A percentile compares a stretch with the other conserved stretches of the same genome.
Conservation (phyloP, 2,329 filamentous ascomycete genomes). For the Lizonia empirigonia region DNA sequence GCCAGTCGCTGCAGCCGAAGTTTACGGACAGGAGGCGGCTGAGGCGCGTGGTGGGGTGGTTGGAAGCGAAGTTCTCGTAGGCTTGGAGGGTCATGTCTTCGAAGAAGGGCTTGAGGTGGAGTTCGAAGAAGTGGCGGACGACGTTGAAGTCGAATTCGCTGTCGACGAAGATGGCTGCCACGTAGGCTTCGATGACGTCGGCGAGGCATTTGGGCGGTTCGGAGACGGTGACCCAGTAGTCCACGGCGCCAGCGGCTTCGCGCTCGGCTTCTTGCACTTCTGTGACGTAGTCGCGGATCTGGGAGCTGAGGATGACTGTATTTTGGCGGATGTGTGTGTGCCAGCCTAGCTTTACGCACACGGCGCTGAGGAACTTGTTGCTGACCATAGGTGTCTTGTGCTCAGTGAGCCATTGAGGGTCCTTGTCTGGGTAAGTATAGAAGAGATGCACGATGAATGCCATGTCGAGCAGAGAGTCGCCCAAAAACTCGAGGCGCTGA, state of each 20-base stretch:
- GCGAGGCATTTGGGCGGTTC: constrained; percentile 77
- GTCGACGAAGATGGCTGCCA: constrained; percentile 92
- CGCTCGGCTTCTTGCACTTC: constrained; percentile 63
- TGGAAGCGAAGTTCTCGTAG: constrained; percentile 85
- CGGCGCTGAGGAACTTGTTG: constrained; percentile 87
- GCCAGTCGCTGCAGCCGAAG: constrained; percentile 69
- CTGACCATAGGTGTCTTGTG: constrained; percentile 99
- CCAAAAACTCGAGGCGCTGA: constrained; percentile 89
- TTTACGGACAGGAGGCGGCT: constrained; percentile 66
- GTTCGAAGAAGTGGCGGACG: constrained; percentile 78
- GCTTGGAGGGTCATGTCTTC: constrained; percentile 72
- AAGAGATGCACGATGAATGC: constrained; percentile 83
- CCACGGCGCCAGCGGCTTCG: constrained; percentile 57
- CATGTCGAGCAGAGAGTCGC: constrained; percentile 87
- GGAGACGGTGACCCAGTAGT: constrained; percentile 69
- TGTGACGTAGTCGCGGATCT: constrained; percentile 60
- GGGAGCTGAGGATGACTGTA: constrained; percentile 56
- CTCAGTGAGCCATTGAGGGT: constrained; percentile 96
- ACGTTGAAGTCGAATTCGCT: constrained; percentile 75
- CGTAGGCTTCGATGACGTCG: constrained; percentile 86
- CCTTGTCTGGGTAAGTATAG: constrained; percentile 73
- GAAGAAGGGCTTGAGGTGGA: constrained; percentile 77
- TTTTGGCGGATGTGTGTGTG: constrained; percentile 70
- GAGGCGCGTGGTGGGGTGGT: constrained; percentile 79
- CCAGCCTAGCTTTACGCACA: constrained; percentile 79